These are phyloP conservation scores for Azolla pinnata DNA, from an alignment of 75 land plant genomes.

Conservation along the genomic window DNA sequence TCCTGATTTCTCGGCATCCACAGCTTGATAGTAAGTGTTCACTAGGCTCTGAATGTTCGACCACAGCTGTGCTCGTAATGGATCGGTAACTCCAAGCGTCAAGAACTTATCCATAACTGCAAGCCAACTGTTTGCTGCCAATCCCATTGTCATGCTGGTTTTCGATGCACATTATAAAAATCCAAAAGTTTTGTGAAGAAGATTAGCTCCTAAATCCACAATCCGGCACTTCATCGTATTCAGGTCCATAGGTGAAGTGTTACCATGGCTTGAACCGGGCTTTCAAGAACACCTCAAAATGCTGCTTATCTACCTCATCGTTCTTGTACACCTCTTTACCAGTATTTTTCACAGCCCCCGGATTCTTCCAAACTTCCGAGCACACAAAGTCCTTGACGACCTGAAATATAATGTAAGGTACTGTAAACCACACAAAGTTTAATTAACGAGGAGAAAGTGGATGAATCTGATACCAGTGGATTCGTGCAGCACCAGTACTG, in stretches of 20 bases:
- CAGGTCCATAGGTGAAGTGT: no score
- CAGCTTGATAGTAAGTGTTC: slow-evolving; percentile 57
- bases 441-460: no score
- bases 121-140: slow-evolving; percentile 59
- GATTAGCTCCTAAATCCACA: no score
- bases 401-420: neutral
- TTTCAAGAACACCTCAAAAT: slow-evolving; percentile 32
- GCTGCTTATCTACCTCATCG: slow-evolving; percentile 36
- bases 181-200: no score
- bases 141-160: slow-evolving; percentile 35
- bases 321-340: slow-evolving; percentile 21
- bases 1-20: slow-evolving; percentile 71
- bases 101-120: slow-evolving; percentile 55
- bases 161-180: no score
- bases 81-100: slow-evolving; percentile 18
- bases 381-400: neutral
- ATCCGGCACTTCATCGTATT: no score
- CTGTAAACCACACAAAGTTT: neutral
- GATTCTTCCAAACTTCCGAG: slow-evolving; percentile 3
- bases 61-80: slow-evolving; percentile 22
- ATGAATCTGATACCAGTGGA: slow-evolving; percentile 48
- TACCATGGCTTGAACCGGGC: slow-evolving; percentile 58
- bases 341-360: slow-evolving; percentile 1
- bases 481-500: slow-evolving; percentile 67
- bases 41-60: slow-evolving; percentile 32